A percentile compares a stretch with the other conserved stretches of the same genome.
These are phyloP conservation scores for Saprolegnia parasitica DNA, from an alignment of 352 stramenopile genomes.

Conservation along the genomic window DNA sequence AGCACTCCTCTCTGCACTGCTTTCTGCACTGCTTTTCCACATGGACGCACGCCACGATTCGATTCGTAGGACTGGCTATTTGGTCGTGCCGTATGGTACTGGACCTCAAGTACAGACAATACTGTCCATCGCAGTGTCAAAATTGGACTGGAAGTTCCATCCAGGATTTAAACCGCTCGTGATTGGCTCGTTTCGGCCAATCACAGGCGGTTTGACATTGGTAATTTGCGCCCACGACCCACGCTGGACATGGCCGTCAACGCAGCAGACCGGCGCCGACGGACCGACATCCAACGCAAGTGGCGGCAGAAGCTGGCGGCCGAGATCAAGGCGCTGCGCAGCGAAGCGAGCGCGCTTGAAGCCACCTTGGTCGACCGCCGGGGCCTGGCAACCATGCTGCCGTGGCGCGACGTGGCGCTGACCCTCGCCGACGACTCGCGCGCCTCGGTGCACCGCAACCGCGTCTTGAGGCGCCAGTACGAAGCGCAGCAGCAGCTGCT, in stretches of 20 bases:
- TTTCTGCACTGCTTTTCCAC: too few relatives aligned
- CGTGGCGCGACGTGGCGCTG: background rate
- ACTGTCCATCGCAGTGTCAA: background rate
- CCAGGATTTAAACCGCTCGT: background rate
- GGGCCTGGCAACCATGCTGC: background rate
- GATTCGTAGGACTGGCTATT: too few relatives aligned
- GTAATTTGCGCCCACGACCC: background rate
- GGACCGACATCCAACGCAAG: conserved; percentile 16
- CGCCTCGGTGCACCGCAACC: conserved; percentile 8
- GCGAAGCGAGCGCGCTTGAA: background rate
- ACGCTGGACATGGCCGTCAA: background rate
- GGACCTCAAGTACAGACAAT: too few relatives aligned
- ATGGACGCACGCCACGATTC: too few relatives aligned
- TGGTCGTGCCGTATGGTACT: too few relatives aligned
- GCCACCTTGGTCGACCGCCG: background rate
- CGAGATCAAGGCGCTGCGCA: background rate
- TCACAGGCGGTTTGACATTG: background rate
- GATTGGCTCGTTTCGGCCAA: conserved; percentile 6
- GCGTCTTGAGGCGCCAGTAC: background rate
- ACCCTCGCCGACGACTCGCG: background rate
- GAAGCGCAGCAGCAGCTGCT: background rate
- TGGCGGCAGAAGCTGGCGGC: conserved; percentile 7
- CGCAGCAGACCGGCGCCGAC: background rate
- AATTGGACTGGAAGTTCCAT: conserved; percentile 11
- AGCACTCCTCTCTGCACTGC: too few relatives aligned